Base-by-base conservation (phyloP, 306 rosid species). In the Mimosa bimucronata region DNA sequence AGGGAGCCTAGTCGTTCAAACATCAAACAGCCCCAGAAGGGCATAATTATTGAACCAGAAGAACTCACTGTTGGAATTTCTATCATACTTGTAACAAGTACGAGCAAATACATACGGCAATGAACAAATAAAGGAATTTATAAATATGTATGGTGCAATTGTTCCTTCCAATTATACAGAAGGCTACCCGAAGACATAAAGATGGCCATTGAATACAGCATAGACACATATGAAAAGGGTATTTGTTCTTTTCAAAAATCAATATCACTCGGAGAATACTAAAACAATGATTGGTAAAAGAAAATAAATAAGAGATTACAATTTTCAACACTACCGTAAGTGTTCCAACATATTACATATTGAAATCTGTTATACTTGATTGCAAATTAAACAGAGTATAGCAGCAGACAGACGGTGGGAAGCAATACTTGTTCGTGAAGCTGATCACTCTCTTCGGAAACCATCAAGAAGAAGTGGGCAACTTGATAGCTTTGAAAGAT, bases 401-500 rank as follows among this genome's bases (percentile, higher is more conserved):
- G 73, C 34, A 29, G 82, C 76, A 28, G 30, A 57, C 23, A 60
- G 55, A 82, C n/a, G 60, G 25, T 66, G 73, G 46, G 19, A 52
- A 72, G 57, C 73, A 53, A 73, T 60, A 52, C 45, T 73, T 45
- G 31, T 29, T 14, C 6, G 4, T 5, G 34, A 70, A 41, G 31
- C 30, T 19, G 37, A 79, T 44, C 38, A 79, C 6, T n/a, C 71
- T 45, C 52, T 45, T 44, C 40, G 6, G 23, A 79, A 26, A 74
- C 1, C 65, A 75, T 60, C 48, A 82, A 18, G 72, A 78, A 80
- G 79, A 84, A 46, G 87, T 46, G n/a, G 90, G 70, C 45, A 88
- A 84, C 89, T 81, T 90, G 61, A 85, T 64, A n/a, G 97, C 96
- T 77, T 88, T 89, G 83, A 87, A 89, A 8, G 83, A 78, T 21